Evolutionary conservation across 345 rosid genomes (phyloP).

Genomic region (Salix caprea): DNA sequence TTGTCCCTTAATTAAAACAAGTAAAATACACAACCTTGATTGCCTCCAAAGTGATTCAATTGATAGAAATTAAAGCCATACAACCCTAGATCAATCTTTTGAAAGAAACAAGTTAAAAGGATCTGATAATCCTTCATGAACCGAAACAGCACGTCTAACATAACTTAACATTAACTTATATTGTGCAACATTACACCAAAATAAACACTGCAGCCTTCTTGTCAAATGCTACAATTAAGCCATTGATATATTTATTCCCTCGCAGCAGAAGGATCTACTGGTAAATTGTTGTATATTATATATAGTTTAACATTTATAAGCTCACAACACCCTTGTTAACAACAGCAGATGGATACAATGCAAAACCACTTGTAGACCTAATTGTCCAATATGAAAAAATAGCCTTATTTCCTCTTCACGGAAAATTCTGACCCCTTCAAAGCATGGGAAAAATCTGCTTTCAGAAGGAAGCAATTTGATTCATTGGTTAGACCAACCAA

Average conservation of each 20-base stretch:
- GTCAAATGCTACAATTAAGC: neutral
- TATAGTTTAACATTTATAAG: neutral
- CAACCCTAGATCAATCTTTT: neutral
- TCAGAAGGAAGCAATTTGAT: neutral
- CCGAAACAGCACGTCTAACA: neutral
- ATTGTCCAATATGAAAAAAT: neutral
- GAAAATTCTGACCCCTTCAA: neutral
- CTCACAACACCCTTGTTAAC: neutral
- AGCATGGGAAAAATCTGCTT: neutral
- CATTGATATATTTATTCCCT: neutral
- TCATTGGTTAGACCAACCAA: slow-evolving; percentile 3
- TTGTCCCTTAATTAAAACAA: neutral
- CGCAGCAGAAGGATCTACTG: neutral
- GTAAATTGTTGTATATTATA: neutral
- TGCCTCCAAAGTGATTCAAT: neutral
- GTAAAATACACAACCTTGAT: neutral
- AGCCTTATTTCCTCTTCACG: neutral
- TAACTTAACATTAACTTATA: neutral
- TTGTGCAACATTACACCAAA: neutral
- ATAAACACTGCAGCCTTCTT: neutral
- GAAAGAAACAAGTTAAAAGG: neutral
- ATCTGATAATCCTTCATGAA: neutral
- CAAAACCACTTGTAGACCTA: neutral
- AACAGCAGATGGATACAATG: neutral
- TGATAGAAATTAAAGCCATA: neutral